These are phyloP conservation scores for Fagus crenata DNA, from an alignment of 306 rosid genomes.

Conservation along the genomic window DNA sequence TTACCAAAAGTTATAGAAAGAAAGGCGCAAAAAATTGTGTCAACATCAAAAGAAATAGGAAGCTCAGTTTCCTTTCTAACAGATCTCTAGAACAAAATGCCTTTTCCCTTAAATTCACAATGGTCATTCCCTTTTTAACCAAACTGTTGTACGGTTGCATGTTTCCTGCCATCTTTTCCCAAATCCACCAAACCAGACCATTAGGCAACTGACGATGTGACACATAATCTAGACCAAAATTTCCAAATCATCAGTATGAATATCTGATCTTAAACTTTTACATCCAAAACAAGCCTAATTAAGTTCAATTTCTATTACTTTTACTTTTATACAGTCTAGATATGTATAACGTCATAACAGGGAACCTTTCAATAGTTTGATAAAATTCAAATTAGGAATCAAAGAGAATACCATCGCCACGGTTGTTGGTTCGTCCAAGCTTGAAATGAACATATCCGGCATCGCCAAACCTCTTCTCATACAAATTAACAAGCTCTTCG, in stretches of 20 bases:
- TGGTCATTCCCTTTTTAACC: not conserved
- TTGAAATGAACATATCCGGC: conserved; percentile 80
- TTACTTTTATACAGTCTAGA: not conserved
- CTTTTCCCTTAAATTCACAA: not conserved
- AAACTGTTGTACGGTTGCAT: not conserved
- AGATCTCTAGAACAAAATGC: not conserved
- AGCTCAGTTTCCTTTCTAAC: not conserved
- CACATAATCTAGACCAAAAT: too few species aligned
- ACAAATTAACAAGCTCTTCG: conserved; percentile 75
- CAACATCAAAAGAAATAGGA: not conserved
- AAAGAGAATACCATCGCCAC: conserved; percentile 79
- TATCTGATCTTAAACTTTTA: not conserved
- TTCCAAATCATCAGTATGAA: too few species aligned
- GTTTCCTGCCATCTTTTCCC: not conserved
- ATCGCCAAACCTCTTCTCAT: conserved; percentile 66
- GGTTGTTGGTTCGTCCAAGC: conserved; percentile 91
- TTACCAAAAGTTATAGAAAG: not conserved
- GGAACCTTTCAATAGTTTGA: conserved; percentile 6
- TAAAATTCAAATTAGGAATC: conserved; percentile 2
- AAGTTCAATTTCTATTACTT: conserved; percentile 5
- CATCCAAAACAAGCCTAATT: not conserved
- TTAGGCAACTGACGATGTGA: too few species aligned
- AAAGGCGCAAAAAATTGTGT: not conserved
- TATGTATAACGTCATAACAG: not conserved
- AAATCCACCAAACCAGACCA: not conserved